Evolutionary conservation across 129 eudicot species (phyloP), one percentile per base, ranked within the genome.

Genomic region (Deinandra increscens): DNA sequence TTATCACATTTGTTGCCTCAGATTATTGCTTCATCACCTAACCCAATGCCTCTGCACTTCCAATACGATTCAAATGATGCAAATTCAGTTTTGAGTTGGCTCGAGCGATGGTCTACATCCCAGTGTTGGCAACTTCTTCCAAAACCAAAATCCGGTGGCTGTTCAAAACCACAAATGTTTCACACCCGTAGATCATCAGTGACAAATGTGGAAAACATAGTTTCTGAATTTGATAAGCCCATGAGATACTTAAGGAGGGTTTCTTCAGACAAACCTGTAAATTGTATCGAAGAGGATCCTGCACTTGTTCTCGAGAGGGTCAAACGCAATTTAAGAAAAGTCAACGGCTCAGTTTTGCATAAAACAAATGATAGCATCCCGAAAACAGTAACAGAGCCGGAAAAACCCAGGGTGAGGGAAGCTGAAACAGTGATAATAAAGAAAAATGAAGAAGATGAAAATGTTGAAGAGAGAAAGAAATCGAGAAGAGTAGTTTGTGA

Each of bases 61-160:
- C 85, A 77, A 5, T 82, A 82, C 64, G 73, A 80, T 33, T n/a
- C 62, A 9, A 65, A 64, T 20, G 87, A 80, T 59, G 34, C 79
- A 4, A 85, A 82, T 76, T 82, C 83, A 10, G 87, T 79, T 26
- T 53, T 59, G 56, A 55, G 68, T 17, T 85, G 91, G 91, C 73
- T 85, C 55, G 77, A 69, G 39, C 77, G 87, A 55, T 85, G 91
- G 91, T 78, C 91, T 41, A 19, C 61, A 45, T 82, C 83, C 37
- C 69, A 46, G 9, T 69, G 74, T 20, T 85, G 90, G 90, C 60
- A 70, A 19, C 78, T 79, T 9, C 74, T 37, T 36, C 66, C 78
- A 43, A 66, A 78, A 54, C 78, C 70, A 22, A 74, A 76, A 71
- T 37, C 56, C 4, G 70, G 17, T 20, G 10, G 53, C n/a, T 63